Percentiles rank a stretch among this genome's conserved stretches.
Conservation (phyloP, 768 basidiomycete species). For the Leccinum boreale region DNA sequence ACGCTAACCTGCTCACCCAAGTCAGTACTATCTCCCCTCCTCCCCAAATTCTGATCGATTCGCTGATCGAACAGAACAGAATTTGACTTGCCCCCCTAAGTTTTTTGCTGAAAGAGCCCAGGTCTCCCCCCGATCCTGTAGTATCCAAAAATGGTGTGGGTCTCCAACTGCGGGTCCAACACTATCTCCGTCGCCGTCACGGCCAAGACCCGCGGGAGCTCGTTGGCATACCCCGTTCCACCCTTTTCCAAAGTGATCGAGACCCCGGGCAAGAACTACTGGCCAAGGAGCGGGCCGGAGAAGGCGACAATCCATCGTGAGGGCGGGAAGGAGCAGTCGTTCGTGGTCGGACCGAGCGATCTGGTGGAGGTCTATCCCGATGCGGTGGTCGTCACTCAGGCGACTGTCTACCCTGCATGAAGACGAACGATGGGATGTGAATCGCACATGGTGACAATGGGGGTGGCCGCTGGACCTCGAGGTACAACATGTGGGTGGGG, state of each 20-base stretch:
- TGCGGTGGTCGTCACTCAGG: slow-evolving; percentile 8
- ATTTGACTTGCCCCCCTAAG: background rate
- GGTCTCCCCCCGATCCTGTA: background rate
- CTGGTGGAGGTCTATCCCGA: slow-evolving; percentile 12
- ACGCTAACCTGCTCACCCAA: too few relatives aligned
- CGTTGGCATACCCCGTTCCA: background rate
- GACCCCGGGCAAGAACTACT: background rate
- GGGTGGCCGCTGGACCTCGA: background rate
- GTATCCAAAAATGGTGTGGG: slow-evolving; percentile 13
- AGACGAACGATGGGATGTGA: background rate
- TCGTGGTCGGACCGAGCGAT: slow-evolving; percentile 13
- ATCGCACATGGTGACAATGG: background rate
- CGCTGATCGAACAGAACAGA: background rate
- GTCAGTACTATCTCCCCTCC: background rate
- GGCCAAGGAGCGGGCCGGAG: slow-evolving; percentile 10
- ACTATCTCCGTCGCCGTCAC: slow-evolving; percentile 3
- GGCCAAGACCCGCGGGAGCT: slow-evolving; percentile 8
- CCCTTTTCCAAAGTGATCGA: slow-evolving; percentile 1
- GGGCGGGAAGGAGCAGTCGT: slow-evolving; percentile 1
- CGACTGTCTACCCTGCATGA: background rate
- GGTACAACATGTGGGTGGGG: background rate
- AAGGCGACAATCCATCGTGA: slow-evolving; percentile 6
- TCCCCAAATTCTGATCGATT: background rate
- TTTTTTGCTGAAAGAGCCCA: background rate
- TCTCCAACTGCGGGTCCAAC: slow-evolving; percentile 6